Evolutionary conservation across 2,329 filamentous ascomycete genomes (phyloP), one percentile per base, ranked within the genome.

Genomic region (Trichoderma guizhouense): DNA sequence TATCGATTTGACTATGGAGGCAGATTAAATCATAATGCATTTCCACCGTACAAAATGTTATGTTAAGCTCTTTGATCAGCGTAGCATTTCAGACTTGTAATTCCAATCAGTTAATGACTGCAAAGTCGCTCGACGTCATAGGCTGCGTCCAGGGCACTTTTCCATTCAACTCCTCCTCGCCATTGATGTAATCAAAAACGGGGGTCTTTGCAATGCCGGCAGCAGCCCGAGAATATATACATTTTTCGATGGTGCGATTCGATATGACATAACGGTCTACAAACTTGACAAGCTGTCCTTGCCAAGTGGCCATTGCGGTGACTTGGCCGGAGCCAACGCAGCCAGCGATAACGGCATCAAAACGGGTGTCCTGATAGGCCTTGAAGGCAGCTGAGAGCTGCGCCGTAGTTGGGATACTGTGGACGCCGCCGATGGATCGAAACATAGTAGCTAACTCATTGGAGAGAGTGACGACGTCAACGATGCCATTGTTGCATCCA

Each of bases 401-500:
- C 8, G 43, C 43, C 43, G 43, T 47, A 15, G 43, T 47, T n/a
- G 43, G 43, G n/a, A 47, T 47, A 47, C n/a, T 47, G 43, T 47
- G 43, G 15, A 47, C 43, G n/a, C 43, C 43, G 43, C 43, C 43
- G 43, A 47, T 47, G 1, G 43, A 47, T 47, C 43, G 43, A 8
- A 47, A 47, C 18, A 47, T 47, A 9, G 21, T 21, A n/a, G 43
- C 43, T 8, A 47, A 47, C 43, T 47, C 43, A 47, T 47, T 47
- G 43, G 43, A 47, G 43, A 62, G 21, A 7, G 32, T 24, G 14
- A 34, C 58, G 21, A 77, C 51, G n/a, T 79, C 77, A 51, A 78
- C 75, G 7, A 80, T 74, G 2, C 76, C 79, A 55, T 75, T 77
- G 70, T 82, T 81, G 39, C 78, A 75, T 1, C 80, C 80, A 8